phyloP scores from a whole-genome alignment of 257 asterid genomes.

The Jacaranda copaia region DNA sequence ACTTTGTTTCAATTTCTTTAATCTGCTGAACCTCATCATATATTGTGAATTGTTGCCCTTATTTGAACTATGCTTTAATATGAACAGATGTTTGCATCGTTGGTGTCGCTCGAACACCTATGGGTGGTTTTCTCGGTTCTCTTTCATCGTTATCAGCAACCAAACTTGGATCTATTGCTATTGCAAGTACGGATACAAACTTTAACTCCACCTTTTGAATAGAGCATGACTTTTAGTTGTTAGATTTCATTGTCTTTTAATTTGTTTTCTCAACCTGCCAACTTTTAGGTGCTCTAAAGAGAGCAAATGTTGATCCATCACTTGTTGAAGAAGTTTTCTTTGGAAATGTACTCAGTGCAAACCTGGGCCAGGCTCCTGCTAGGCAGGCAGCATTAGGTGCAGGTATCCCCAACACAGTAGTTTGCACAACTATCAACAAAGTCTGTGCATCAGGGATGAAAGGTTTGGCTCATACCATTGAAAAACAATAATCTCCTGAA shows the following conservation, averaged over 20 bases:
- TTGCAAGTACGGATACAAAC: slow-evolving; percentile 49
- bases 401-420: slow-evolving; percentile 63
- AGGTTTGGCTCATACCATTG: slow-evolving; percentile 44
- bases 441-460: slow-evolving; percentile 92
- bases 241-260: not conserved
- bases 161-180: slow-evolving; percentile 74
- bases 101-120: slow-evolving; percentile 73
- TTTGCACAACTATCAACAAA: slow-evolving; percentile 72
- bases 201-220: not conserved
- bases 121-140: slow-evolving; percentile 74
- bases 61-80: slow-evolving; percentile 16
- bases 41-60: not conserved
- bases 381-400: slow-evolving; percentile 83
- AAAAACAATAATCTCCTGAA: not conserved
- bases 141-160: slow-evolving; percentile 74
- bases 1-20: not conserved
- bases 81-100: slow-evolving; percentile 71
- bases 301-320: slow-evolving; percentile 67
- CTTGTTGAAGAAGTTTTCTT: slow-evolving; percentile 71
- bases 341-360: slow-evolving; percentile 79
- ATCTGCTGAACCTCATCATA: not conserved
- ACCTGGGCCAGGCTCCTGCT: slow-evolving; percentile 81
- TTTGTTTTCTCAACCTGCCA: not conserved
- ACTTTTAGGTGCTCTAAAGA: slow-evolving; percentile 66
- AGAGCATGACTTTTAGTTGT: not conserved